These are phyloP conservation scores for Lactarius evosmus DNA, from an alignment of 768 basidiomycete species.

Conservation along the genomic window DNA sequence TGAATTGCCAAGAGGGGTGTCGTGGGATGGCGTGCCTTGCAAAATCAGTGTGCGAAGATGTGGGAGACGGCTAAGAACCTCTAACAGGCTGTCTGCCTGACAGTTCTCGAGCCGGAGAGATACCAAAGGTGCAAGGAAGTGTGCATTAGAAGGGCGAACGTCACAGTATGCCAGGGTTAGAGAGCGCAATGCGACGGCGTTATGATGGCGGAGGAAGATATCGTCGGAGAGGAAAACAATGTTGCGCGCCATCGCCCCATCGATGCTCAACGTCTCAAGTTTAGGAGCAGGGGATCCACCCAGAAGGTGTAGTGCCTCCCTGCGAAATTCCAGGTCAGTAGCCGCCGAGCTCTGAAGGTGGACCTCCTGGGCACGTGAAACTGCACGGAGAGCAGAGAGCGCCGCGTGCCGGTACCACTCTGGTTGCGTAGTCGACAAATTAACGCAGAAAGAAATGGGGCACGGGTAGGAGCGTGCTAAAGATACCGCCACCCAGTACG, in stretches of 20 bases:
- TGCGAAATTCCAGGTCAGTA: background rate
- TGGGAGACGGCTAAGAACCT: constrained; percentile 5
- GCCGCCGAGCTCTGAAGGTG: constrained; percentile 1
- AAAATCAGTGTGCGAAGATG: constrained; percentile 10
- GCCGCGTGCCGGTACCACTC: constrained; percentile 4
- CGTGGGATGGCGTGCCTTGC: background rate
- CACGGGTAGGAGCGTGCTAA: constrained; percentile 6
- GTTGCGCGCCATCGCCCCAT: background rate
- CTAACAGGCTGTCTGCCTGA: background rate
- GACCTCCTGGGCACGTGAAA: constrained; percentile 12
- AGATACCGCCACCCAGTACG: constrained; percentile 7
- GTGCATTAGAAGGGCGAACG: background rate
- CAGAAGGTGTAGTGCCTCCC: background rate
- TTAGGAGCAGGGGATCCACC: background rate
- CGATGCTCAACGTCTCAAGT: constrained; percentile 3
- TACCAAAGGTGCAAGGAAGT: constrained; percentile 4
- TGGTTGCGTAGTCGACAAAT: background rate
- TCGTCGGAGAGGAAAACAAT: background rate
- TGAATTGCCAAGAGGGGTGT: background rate
- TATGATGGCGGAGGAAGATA: constrained; percentile 1
- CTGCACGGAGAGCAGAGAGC: constrained; percentile 2
- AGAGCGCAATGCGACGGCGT: background rate
- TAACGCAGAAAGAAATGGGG: constrained; percentile 8
- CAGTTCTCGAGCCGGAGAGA: constrained; percentile 11
- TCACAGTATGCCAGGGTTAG: constrained; percentile 7